Conservation (phyloP, 2,329 filamentous ascomycete species). For the Rhynchosporium secalis region DNA sequence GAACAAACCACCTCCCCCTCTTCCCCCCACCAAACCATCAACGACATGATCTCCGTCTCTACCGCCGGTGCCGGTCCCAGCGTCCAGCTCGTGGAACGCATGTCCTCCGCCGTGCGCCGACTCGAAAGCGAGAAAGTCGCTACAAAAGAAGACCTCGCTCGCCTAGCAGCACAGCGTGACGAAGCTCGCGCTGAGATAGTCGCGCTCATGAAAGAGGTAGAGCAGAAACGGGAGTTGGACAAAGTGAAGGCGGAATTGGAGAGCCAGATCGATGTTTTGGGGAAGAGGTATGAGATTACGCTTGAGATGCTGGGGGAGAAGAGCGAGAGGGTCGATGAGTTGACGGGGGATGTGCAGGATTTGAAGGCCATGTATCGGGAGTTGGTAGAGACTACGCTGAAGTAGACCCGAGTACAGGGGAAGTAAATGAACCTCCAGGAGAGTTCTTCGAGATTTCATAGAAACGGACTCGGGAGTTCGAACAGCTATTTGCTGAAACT, state of each 20-base stretch:
- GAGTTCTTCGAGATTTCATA: not conserved
- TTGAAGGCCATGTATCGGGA: slow-evolving; percentile 96
- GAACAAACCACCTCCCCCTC: slow-evolving; percentile 56
- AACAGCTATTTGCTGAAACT: not conserved
- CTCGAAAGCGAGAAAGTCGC: slow-evolving; percentile 90
- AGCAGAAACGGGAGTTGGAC: slow-evolving; percentile 64
- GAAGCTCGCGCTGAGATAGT: slow-evolving; percentile 93
- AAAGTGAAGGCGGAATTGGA: slow-evolving; percentile 65
- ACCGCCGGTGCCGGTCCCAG: slow-evolving; percentile 88
- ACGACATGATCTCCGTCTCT: slow-evolving; percentile 85
- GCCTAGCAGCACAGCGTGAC: slow-evolving; percentile 83
- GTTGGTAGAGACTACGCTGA: slow-evolving; percentile 80
- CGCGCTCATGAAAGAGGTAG: slow-evolving; percentile 80
- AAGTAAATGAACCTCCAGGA: too few species aligned
- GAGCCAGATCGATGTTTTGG: slow-evolving; percentile 65
- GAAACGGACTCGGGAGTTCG: not conserved
- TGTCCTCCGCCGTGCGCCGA: slow-evolving; percentile 89
- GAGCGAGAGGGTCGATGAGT: slow-evolving; percentile 90
- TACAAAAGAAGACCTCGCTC: slow-evolving; percentile 78
- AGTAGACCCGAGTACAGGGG: slow-evolving; percentile 43
- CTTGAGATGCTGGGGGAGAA: slow-evolving; percentile 96
- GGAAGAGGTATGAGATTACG: slow-evolving; percentile 82
- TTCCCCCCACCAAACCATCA: slow-evolving; percentile 68
- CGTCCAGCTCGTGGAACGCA: slow-evolving; percentile 92
- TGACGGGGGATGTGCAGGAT: slow-evolving; percentile 84